Evolutionary conservation across 2,329 filamentous ascomycete genomes (phyloP).

Genomic region (Phyllosticta citrichinensis): DNA sequence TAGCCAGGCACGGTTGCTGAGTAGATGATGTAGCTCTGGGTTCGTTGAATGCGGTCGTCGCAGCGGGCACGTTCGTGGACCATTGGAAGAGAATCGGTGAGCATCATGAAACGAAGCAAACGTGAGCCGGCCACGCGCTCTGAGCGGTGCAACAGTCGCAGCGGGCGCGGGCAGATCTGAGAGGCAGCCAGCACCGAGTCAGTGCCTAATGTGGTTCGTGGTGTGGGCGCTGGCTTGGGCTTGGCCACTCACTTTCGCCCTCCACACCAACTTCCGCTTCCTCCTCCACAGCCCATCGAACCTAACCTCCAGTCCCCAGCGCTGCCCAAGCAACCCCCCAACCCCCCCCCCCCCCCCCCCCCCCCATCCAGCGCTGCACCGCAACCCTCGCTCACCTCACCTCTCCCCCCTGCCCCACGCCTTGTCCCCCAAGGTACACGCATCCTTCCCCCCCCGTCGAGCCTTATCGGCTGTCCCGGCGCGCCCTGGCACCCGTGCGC

Average conservation of each 20-base stretch:
- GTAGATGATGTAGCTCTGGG: no score
- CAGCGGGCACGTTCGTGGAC: no score
- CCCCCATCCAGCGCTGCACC: not conserved
- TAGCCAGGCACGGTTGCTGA: no score
- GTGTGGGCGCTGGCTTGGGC: not conserved
- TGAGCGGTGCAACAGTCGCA: not conserved
- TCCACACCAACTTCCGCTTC: not conserved
- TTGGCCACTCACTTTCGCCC: not conserved
- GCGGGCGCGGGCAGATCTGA: not conserved
- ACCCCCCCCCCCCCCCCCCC: not conserved
- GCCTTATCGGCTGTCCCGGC: not conserved
- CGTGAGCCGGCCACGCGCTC: not conserved
- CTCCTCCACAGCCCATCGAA: not conserved
- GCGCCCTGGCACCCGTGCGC: not conserved
- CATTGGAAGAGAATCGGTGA: not conserved
- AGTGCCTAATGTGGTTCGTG: not conserved
- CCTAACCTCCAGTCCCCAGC: not conserved
- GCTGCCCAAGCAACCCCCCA: not conserved
- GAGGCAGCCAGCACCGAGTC: not conserved
- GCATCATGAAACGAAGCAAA: not conserved
- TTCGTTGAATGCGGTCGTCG: no score
- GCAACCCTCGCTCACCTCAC: not conserved
- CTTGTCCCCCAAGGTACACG: not conserved
- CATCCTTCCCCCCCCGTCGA: not conserved
- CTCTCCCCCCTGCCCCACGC: not conserved